phyloP scores from a whole-genome alignment of 192 early-diverging fungal species.

The Backusella australiensis region DNA sequence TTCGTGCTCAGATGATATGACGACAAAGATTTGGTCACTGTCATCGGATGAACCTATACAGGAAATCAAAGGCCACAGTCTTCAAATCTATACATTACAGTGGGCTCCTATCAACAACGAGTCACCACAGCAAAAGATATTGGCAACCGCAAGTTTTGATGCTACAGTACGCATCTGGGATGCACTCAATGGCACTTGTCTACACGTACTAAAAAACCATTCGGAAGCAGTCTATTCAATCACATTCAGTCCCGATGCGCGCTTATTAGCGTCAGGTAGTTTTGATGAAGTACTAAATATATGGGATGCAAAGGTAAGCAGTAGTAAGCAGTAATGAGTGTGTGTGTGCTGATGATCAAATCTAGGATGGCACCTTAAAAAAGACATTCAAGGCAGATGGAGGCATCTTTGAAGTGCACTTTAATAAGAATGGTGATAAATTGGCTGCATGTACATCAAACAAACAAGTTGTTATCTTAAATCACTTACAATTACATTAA shows the following conservation, averaged over 20 bases:
- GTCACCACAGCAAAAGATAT: conserved; percentile 37
- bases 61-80: conserved; percentile 63
- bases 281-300: conserved; percentile 79
- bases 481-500: conserved; percentile 1
- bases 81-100: conserved; percentile 75
- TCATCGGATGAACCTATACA: conserved; percentile 53
- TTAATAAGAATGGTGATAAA: conserved; percentile 55
- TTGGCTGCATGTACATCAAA: conserved; percentile 57
- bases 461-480: conserved; percentile 36
- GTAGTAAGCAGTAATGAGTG: neutral
- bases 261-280: conserved; percentile 70
- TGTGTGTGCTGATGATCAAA: neutral
- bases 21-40: conserved; percentile 74
- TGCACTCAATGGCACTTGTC: conserved; percentile 58
- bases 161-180: conserved; percentile 87
- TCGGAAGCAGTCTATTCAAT: conserved; percentile 68
- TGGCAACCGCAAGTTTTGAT: conserved; percentile 82
- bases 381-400: conserved; percentile 55
- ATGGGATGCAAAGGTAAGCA: conserved; percentile 60
- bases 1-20: conserved; percentile 76
- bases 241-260: conserved; percentile 75
- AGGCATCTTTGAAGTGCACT: conserved; percentile 60
- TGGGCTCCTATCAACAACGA: conserved; percentile 68
- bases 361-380: conserved; percentile 45
- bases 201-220: conserved; percentile 70